Evolutionary conservation across 164 flowering plant genomes (phyloP), one percentile per base, ranked within the genome.

Genomic region (Saururus chinensis): DNA sequence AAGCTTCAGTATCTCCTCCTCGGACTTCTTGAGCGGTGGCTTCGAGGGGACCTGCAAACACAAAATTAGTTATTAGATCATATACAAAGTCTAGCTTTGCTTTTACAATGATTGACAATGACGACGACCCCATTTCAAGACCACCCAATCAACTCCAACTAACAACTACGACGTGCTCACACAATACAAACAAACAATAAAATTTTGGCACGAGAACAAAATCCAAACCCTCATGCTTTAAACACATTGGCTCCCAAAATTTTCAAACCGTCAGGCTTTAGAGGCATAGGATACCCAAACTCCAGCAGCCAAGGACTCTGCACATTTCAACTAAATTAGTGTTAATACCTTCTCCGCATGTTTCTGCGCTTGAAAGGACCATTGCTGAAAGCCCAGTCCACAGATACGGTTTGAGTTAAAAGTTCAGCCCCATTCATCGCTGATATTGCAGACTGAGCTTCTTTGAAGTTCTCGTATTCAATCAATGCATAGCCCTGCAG

Each of bases 351-450:
- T 65, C 81, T 74, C 71, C 79, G 67, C 64, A 60, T 64, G 66
- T 73, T 76, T 62, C 79, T 67, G 62, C 71, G 71, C 35, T 68
- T 78, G 62, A 64, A 75, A 13, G 84, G 80, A n/a, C 86, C 82
- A 68, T 72, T 80, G 75, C 80, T 78, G 75, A 82, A 82, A 57
- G 84, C 86, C 83, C 86, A 82, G 64, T 80, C 81, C 55, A 80
- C 81, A 25, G 66, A 49, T 51, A 82, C 66, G 19, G 56, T 73
- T 54, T 80, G 86, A 1, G 62, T 67, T 23, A 80, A 70, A 60
- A 82, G 70, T 62, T 73, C 72, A 59, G 69, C 60, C 23, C 82
- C 82, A 68, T 80, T 73, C 79, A 78, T 56, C 25, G 59, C 49
- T 48, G 75, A 56, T 70, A 82, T 80, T 17, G 86, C 86, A 65